Evolutionary conservation across 2,329 filamentous ascomycete genomes (phyloP).

Genomic region (Cercospora sesami): DNA sequence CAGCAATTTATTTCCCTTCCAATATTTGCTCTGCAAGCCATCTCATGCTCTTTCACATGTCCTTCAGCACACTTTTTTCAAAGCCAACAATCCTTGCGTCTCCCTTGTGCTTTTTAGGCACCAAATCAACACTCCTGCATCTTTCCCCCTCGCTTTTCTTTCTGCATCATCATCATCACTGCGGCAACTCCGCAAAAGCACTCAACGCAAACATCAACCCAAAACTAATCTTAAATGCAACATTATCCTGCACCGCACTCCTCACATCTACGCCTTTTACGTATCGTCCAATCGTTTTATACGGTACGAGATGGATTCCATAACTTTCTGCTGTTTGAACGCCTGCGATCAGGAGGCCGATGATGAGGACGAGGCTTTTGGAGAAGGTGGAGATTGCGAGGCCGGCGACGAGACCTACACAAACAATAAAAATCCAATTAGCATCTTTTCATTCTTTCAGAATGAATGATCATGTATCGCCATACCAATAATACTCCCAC

Average conservation of each 20-base stretch:
- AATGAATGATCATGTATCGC: too few relatives aligned
- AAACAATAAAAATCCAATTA: too few relatives aligned
- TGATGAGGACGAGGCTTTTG: conserved; percentile 65
- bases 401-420: conserved; percentile 61
- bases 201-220: conserved; percentile 71
- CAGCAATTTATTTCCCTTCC: too few relatives aligned
- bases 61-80: too few relatives aligned
- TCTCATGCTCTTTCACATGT: too few relatives aligned
- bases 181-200: conserved; percentile 58
- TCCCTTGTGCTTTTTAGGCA: too few relatives aligned
- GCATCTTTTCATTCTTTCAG: too few relatives aligned
- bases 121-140: too few relatives aligned
- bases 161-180: background rate
- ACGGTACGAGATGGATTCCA: conserved; percentile 54
- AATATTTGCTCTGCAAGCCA: too few relatives aligned
- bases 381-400: conserved; percentile 70
- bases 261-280: conserved; percentile 53
- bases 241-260: conserved; percentile 57
- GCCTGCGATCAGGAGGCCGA: conserved; percentile 64
- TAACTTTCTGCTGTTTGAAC: conserved; percentile 58
- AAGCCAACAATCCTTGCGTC: too few relatives aligned
- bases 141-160: too few relatives aligned
- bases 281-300: conserved; percentile 52
- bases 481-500: conserved; percentile 52
- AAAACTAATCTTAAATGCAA: conserved; percentile 68